Base-by-base conservation (phyloP, 2,329 filamentous ascomycete genomes). In the Pseudogymnoascus verrucosus region DNA sequence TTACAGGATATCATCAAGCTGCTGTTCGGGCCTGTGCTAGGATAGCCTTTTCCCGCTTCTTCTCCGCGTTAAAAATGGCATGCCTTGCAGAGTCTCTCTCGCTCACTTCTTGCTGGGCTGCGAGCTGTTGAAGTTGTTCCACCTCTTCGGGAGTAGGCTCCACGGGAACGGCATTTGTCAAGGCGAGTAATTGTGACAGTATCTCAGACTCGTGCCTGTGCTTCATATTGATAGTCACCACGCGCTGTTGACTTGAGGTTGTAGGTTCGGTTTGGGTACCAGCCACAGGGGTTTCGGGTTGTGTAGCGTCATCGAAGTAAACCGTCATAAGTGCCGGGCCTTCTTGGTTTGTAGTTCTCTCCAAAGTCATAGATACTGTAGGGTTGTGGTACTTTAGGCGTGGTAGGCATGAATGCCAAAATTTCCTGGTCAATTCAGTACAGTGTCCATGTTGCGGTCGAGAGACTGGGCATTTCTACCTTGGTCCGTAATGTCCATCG, bases 301-400 rank as follows among this genome's bases (percentile, higher is more conserved):
- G 78, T 36, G 75, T 73, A 12, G 68, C 40, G 19, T 77, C 78
- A 64, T 70, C 79, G 69, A 88, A 83, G 77, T 88, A 88, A 69
- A 93, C 79, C 65, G 84, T 86, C 77, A 92, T 79, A 57, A 78
- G 80, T 12, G 89, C 84, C 5, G 83, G 78, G 21, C 79, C 79
- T 4, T 78, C 74, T 68, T 85, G 80, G 51, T 87, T 77, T 39
- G 74, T 71, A 67, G 84, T 87, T 65, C 90, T 89, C 75, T 89
- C 88, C 70, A 96, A 85, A 65, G 90, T 87, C 83, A 98, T 96
- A 47, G 89, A 85, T 54, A 97, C 76, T 11, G 86, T 78, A 0
- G 95, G 95, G 75, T 99, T 99, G 82, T 96, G 89, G 79, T 88
- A 99, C 82, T 99, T 97, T 69, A 99, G 81, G 64, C 91, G 86